phyloP scores from a whole-genome alignment of 2,329 filamentous ascomycete species.

The Aspergillus sp. region DNA sequence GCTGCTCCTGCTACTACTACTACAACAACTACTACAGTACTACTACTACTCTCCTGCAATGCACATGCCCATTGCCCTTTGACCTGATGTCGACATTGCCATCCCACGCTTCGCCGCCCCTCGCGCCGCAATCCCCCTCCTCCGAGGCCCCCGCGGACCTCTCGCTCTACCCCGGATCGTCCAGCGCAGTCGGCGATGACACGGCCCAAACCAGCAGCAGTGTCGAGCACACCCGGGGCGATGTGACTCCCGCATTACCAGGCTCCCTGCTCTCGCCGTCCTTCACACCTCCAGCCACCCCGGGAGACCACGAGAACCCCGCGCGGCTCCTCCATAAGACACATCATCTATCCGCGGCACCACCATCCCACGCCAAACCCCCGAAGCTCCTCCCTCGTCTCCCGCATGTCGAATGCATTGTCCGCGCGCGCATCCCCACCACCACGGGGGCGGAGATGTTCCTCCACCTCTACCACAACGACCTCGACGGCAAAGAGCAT shows the following conservation, averaged over 20 bases:
- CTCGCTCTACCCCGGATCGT: constrained; percentile 10
- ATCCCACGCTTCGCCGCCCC: constrained; percentile 44
- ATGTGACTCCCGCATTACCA: constrained; percentile 39
- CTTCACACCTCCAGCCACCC: constrained; percentile 39
- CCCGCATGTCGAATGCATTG: constrained; percentile 83
- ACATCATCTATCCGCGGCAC: constrained; percentile 14
- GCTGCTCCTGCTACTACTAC: too few species aligned
- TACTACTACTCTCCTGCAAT: too few species aligned
- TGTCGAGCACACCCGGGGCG: constrained; percentile 17
- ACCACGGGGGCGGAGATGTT: constrained; percentile 93
- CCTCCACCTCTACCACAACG: constrained; percentile 87
- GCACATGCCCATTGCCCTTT: too few species aligned
- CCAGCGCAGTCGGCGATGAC: constrained; percentile 12
- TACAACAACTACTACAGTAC: too few species aligned
- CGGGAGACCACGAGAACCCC: constrained; percentile 30
- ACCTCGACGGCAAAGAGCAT: constrained; percentile 89
- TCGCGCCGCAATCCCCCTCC: constrained; percentile 32
- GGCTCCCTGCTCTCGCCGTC: constrained; percentile 46
- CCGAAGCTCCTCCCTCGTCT: constrained; percentile 66
- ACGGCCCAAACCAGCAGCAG: constrained; percentile 10
- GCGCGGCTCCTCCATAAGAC: constrained; percentile 20
- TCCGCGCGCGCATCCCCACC: constrained; percentile 89
- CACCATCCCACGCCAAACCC: constrained; percentile 40
- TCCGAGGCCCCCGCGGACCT: constrained; percentile 11
- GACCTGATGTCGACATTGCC: constrained; percentile 50